A percentile compares a stretch with the other conserved stretches of the same genome.
Conservation (phyloP, 495 filamentous ascomycete species). For the Alectoria sarmentosa region DNA sequence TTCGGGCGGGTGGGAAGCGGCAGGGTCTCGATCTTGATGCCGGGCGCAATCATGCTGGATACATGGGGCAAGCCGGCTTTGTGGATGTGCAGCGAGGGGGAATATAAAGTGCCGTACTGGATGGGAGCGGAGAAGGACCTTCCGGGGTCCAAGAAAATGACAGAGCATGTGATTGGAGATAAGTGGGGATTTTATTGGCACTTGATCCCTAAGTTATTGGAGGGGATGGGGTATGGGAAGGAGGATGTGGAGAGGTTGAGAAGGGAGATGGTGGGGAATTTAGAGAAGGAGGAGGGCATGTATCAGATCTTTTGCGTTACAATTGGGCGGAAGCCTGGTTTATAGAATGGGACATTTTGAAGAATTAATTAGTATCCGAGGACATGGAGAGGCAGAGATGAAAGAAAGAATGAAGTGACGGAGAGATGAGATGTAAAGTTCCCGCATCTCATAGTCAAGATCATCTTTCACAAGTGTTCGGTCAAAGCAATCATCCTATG, state of each 20-base stretch:
- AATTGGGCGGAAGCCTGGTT: constrained; percentile 7
- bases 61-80: constrained; percentile 33
- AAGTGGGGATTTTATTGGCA: neutral
- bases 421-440: no score
- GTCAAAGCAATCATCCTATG: no score
- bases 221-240: neutral
- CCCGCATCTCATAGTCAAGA: no score
- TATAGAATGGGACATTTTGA: no score
- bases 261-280: constrained; percentile 21
- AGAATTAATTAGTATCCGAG: no score
- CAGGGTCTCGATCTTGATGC: constrained; percentile 7
- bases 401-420: no score
- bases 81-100: constrained; percentile 70
- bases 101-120: constrained; percentile 74
- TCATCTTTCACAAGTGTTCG: no score
- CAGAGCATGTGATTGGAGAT: neutral
- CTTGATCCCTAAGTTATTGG: neutral
- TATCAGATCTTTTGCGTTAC: constrained; percentile 4
- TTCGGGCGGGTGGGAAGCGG: neutral
- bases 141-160: constrained; percentile 62
- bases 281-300: constrained; percentile 9
- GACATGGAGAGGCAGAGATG: no score
- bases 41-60: constrained; percentile 1
- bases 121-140: constrained; percentile 56
- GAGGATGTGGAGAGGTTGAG: constrained; percentile 13